Percentiles rank a stretch among this genome's conserved stretches.
Conservation (phyloP, 306 rosid genomes). For the Urtica urens region DNA sequence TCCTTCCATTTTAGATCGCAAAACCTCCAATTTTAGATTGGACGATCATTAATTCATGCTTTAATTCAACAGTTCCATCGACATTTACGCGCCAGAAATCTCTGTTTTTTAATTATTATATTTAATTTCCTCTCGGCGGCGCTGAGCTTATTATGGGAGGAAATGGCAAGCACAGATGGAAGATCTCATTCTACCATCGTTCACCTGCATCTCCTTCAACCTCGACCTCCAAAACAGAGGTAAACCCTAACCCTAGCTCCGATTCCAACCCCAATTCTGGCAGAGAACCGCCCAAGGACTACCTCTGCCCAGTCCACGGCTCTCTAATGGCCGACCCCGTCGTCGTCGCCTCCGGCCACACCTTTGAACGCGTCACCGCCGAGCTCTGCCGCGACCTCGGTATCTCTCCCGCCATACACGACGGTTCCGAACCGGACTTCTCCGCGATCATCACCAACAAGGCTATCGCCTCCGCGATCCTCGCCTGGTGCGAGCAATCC, state of each 20-base stretch:
- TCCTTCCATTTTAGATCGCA: no score
- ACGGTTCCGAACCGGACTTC: conserved; percentile 64
- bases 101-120: no score
- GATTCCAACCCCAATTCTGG: not conserved
- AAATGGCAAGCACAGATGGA: conserved; percentile 67
- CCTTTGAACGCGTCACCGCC: conserved; percentile 65
- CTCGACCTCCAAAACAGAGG: conserved; percentile 18
- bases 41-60: no score
- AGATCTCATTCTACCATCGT: conserved; percentile 44
- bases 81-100: no score
- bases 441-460: conserved; percentile 47
- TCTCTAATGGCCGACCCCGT: conserved; percentile 86
- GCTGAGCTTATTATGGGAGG: conserved; percentile 72
- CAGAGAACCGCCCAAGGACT: conserved; percentile 48
- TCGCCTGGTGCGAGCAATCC: conserved; percentile 48
- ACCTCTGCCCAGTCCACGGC: conserved; percentile 54
- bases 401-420: conserved; percentile 38
- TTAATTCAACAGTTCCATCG: no score
- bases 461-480: conserved; percentile 47
- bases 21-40: no score
- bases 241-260: not conserved
- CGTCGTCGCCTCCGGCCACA: conserved; percentile 75
- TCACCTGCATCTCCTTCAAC: conserved; percentile 16
- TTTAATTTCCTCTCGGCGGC: no score
- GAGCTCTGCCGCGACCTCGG: conserved; percentile 44